Evolutionary conservation across 2,329 filamentous ascomycete genomes (phyloP).

Genomic region (Penicillium polonicum): DNA sequence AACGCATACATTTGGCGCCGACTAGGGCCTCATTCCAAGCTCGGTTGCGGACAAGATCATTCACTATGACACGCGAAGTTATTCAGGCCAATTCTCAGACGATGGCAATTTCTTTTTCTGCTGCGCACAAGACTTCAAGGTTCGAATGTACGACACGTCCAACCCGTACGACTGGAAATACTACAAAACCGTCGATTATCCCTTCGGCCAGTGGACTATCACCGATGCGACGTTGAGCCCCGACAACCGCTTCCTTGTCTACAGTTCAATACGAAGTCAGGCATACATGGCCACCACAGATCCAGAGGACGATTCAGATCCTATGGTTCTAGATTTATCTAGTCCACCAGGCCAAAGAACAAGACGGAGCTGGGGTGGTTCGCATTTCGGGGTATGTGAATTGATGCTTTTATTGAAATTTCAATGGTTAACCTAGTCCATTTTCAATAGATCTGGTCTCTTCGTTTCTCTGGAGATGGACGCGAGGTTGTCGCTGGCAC

Average conservation of each 20-base stretch:
- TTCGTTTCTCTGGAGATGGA: conserved; percentile 90
- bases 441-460: conserved; percentile 69
- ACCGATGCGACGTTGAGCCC: conserved; percentile 90
- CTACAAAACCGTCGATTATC: conserved; percentile 86
- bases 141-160: conserved; percentile 96
- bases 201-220: conserved; percentile 89
- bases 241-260: conserved; percentile 88
- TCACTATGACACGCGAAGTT: conserved; percentile 80
- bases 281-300: conserved; percentile 88
- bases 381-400: conserved; percentile 46
- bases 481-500: conserved; percentile 88
- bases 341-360: conserved; percentile 47
- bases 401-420: neutral
- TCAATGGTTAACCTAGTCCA: conserved; percentile 19
- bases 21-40: conserved; percentile 71
- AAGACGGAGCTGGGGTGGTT: conserved; percentile 34
- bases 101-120: conserved; percentile 98
- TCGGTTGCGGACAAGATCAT: conserved; percentile 81
- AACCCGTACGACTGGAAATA: conserved; percentile 95
- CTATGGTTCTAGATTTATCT: conserved; percentile 73
- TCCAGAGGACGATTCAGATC: conserved; percentile 75
- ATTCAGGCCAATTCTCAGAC: conserved; percentile 93
- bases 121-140: conserved; percentile 86
- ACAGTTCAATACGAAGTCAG: conserved; percentile 79
- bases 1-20: neutral